Evolutionary conservation across 805 yeast genomes (phyloP).

Genomic region (Kazachstania kunashirensis): DNA sequence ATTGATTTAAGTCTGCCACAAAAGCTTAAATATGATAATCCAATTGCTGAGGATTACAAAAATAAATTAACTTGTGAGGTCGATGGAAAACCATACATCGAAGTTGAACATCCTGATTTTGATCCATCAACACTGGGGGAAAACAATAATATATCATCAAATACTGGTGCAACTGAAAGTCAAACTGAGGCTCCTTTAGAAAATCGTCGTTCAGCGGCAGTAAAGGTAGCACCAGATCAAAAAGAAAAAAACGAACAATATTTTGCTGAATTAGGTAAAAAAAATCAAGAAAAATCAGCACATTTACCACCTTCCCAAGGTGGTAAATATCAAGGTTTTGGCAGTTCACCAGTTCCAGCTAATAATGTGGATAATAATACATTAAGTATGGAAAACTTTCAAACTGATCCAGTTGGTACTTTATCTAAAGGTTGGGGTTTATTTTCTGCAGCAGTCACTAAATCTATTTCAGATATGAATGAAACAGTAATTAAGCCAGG

Average conservation of each 20-base stretch:
- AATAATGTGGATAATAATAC: slow-evolving; percentile 20
- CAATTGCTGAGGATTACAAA: slow-evolving; percentile 91
- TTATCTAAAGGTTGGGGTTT: slow-evolving; percentile 89
- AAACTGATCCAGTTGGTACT: slow-evolving; percentile 83
- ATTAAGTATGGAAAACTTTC: slow-evolving; percentile 59
- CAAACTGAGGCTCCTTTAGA: slow-evolving; percentile 24
- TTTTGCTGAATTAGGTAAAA: slow-evolving; percentile 69
- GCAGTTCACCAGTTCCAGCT: slow-evolving; percentile 49
- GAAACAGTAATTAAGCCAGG: slow-evolving; percentile 90
- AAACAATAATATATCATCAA: not conserved
- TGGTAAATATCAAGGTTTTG: slow-evolving; percentile 87
- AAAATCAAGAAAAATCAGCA: slow-evolving; percentile 64
- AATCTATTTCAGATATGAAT: slow-evolving; percentile 76
- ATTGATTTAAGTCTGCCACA: slow-evolving; percentile 55
- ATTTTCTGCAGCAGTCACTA: slow-evolving; percentile 74
- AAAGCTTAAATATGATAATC: slow-evolving; percentile 71
- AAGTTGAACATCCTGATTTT: slow-evolving; percentile 47
- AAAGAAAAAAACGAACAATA: slow-evolving; percentile 68
- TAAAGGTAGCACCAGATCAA: slow-evolving; percentile 25
- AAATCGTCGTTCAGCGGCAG: slow-evolving; percentile 37
- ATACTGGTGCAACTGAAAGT: slow-evolving; percentile 3
- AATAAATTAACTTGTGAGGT: slow-evolving; percentile 64
- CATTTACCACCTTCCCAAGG: slow-evolving; percentile 88
- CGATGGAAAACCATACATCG: slow-evolving; percentile 61
- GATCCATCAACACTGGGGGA: slow-evolving; percentile 18